phyloP scores from a whole-genome alignment of 1,284 basidiomycete species.

The Fomitopsis pinicola region DNA sequence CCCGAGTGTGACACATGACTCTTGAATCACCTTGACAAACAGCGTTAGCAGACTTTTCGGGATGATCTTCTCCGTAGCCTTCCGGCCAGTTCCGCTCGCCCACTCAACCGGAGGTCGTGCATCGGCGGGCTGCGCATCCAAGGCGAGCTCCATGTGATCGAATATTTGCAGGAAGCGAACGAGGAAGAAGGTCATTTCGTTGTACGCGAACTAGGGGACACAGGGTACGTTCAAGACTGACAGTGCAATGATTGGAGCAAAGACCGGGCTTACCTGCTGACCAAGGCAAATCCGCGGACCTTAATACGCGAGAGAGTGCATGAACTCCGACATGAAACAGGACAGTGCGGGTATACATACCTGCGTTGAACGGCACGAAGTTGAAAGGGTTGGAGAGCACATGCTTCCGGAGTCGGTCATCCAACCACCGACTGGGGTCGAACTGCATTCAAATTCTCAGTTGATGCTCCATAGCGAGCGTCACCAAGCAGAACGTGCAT shows the following conservation, averaged over 20 bases:
- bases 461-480: neutral
- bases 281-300: constrained; percentile 28
- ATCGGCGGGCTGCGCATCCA: constrained; percentile 30
- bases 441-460: constrained; percentile 28
- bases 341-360: constrained; percentile 11
- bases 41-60: constrained; percentile 36
- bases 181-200: constrained; percentile 41
- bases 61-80: constrained; percentile 32
- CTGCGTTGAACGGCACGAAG: constrained; percentile 55
- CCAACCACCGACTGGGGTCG: constrained; percentile 56
- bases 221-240: neutral
- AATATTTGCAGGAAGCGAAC: constrained; percentile 41
- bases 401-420: constrained; percentile 44
- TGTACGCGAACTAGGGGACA: constrained; percentile 36
- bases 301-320: too few species aligned
- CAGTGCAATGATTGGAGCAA: neutral
- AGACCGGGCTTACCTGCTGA: constrained; percentile 35
- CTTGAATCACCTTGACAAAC: constrained; percentile 31
- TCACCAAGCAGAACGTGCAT: neutral
- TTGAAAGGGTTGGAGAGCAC: constrained; percentile 51
- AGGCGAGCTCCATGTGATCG: constrained; percentile 29
- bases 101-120: constrained; percentile 30
- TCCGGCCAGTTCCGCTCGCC: constrained; percentile 27
- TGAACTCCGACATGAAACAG: neutral
- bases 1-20: neutral